Evolutionary conservation across 176 grass and related monocot species (phyloP).

Genomic region (Phyllostachys edulis): DNA sequence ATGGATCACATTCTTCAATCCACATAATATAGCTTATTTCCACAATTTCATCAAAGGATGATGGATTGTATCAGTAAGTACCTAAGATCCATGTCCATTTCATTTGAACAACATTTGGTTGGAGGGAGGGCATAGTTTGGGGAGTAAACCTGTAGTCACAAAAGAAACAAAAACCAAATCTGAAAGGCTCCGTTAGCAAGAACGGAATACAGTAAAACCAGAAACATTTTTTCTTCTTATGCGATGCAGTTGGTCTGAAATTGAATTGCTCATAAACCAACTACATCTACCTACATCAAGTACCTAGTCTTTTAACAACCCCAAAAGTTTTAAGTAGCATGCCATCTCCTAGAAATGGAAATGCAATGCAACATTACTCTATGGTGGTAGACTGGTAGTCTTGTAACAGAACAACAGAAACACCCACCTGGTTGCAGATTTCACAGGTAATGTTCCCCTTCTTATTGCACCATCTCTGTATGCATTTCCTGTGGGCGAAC

Average conservation of each 20-base stretch:
- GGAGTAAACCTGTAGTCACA: constrained; percentile 65
- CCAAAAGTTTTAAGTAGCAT: not conserved
- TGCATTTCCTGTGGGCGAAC: constrained; percentile 86
- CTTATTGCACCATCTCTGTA: constrained; percentile 98
- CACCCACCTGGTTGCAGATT: constrained; percentile 91
- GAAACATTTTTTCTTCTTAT: not conserved
- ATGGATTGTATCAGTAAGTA: not conserved
- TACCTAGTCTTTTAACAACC: not conserved
- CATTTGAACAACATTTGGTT: constrained; percentile 65
- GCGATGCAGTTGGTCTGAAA: not conserved
- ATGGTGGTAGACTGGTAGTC: not conserved
- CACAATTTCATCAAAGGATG: not conserved
- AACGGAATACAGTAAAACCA: not conserved
- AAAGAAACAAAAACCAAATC: not conserved
- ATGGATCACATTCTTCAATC: not conserved
- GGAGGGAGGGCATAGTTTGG: constrained; percentile 74
- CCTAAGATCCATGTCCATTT: constrained; percentile 80
- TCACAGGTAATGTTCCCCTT: constrained; percentile 97
- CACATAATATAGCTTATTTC: not conserved
- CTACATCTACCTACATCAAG: not conserved
- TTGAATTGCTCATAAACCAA: not conserved
- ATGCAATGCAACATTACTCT: not conserved
- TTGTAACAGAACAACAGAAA: constrained; percentile 18
- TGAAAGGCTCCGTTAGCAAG: not conserved
- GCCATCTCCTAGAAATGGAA: not conserved